Base-by-base conservation (phyloP, 306 rosid species). In the Gillenia trifoliata region DNA sequence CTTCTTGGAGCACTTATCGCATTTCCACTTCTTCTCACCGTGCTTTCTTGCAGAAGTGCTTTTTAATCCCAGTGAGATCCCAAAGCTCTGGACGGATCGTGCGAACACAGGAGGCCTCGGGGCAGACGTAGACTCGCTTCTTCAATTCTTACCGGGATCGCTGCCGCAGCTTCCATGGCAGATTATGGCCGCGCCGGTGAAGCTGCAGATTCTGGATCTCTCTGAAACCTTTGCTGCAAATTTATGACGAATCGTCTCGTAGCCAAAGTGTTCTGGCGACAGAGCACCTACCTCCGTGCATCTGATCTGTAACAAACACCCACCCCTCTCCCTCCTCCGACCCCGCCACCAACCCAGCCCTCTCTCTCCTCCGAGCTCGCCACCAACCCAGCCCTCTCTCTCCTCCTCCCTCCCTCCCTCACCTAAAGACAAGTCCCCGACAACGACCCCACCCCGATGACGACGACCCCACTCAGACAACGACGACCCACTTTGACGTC, bases 21-120 rank as follows among this genome's bases (percentile, higher is more conserved):
- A 93, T 84, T 93, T 91, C 98, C 98, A 93, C 84, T 93, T 93
- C 88, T 93, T 93, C 85, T 93, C 98, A 8, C 98, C 96, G 71
- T 93, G 97, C 72, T 93, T 93, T 40, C 98, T n/a, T 82, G 75
- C 98, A 93, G 78, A 88, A 93, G 82, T 93, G 98, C 82, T 93
- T 93, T 78, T 93, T 93, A 17, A 93, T 93, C 28, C 98, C 98
- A 0, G 98, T 93, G 31, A 93, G 86, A 81, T 93, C 98, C 98
- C 43, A 93, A 64, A 17, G 98, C 98, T 78, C 98, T 75, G 11
- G 97, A 85, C 3, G 98, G 97, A 6, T 93, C 91, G n/a, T 93
- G 96, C 91, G 98, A 19, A 93, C 98, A 22, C 98, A 93, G 17
- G 88, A 82, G 5, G 79, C 12, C 72, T 93, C 98, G 1, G 98